Percentiles rank a stretch among this genome's conserved stretches.
Evolutionary conservation across 2,329 filamentous ascomycete species (phyloP).

Genomic region (Alternaria sp.): DNA sequence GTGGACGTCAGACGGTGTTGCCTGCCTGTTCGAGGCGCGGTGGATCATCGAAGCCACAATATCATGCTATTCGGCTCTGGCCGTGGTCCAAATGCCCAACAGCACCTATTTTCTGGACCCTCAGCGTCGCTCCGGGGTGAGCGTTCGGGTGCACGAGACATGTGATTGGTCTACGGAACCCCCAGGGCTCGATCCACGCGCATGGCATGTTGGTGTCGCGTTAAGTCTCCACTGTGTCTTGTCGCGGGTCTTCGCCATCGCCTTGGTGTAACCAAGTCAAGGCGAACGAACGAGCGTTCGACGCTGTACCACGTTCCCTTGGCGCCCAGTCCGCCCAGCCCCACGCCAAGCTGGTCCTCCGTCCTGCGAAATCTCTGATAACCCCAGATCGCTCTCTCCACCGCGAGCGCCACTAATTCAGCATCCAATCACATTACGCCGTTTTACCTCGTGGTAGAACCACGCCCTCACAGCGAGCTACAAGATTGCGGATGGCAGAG

Average conservation of each 20-base stretch:
- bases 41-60: constrained; percentile 8
- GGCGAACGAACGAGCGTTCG: constrained; percentile 2
- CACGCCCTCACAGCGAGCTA: neutral
- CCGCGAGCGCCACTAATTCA: neutral
- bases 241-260: neutral
- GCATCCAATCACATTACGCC: neutral
- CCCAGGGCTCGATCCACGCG: neutral
- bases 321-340: constrained; percentile 7
- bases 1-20: neutral
- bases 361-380: constrained; percentile 9
- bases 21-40: neutral
- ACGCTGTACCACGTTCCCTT: constrained; percentile 2
- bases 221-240: neutral
- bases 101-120: neutral
- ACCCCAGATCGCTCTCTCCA: neutral
- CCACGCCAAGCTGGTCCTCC: neutral
- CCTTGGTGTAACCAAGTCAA: neutral
- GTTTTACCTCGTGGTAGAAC: neutral
- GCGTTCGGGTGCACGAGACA: neutral
- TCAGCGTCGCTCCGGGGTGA: neutral
- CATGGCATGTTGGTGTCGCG: neutral
- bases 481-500: neutral
- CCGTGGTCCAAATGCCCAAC: neutral
- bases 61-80: neutral
- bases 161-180: neutral